Conservation (phyloP, 106 monocot genomes). For the Dendrobium catenatum region DNA sequence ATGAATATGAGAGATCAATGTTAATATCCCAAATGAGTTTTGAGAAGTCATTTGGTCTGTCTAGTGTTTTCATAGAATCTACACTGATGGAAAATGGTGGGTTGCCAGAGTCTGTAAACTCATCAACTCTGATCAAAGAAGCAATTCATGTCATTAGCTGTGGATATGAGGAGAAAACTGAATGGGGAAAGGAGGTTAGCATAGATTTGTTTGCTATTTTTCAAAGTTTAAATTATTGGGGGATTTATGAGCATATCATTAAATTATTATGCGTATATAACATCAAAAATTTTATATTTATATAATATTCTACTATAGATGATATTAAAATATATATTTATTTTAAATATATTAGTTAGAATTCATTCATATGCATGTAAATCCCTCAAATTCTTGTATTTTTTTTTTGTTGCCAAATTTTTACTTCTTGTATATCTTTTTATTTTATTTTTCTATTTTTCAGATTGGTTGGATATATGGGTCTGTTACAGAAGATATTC, state of each 20-base stretch:
- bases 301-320: no score
- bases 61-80: constrained; percentile 90
- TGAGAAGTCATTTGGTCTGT: constrained; percentile 88
- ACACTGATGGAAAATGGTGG: constrained; percentile 91
- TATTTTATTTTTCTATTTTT: neutral
- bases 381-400: no score
- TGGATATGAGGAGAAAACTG: constrained; percentile 95
- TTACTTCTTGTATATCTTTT: neutral
- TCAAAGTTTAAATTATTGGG: no score
- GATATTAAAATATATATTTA: neutral
- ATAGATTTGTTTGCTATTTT: neutral
- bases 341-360: neutral
- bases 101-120: constrained; percentile 53
- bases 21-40: constrained; percentile 93
- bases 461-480: constrained; percentile 99
- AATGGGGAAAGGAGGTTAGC: constrained; percentile 92
- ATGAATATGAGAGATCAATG: constrained; percentile 79
- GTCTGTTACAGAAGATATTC: constrained; percentile 91
- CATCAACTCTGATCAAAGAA: constrained; percentile 78
- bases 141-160: constrained; percentile 97
- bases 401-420: neutral
- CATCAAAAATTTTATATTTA: neutral
- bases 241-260: no score
- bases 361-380: no score
- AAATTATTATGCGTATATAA: neutral